Percentiles rank a stretch among this genome's conserved stretches.
Conservation (phyloP, 2,329 filamentous ascomycete genomes). For the Aureobasidium sp. region DNA sequence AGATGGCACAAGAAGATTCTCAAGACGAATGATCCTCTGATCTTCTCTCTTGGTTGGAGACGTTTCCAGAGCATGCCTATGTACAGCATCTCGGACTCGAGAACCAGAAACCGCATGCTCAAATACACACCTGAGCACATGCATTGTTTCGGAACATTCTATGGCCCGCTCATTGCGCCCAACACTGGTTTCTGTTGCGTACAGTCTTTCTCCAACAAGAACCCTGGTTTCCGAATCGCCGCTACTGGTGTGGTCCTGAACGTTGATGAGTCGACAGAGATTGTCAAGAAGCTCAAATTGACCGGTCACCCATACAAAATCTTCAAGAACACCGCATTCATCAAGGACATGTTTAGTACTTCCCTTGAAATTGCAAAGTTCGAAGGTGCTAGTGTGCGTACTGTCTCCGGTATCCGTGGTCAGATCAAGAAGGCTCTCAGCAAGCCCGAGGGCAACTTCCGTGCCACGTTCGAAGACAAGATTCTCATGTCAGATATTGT, state of each 20-base stretch:
- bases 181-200: conserved; percentile 95
- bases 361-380: conserved; percentile 96
- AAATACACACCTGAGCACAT: conserved; percentile 99
- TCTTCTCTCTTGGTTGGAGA: conserved; percentile 94
- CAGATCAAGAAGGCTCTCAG: conserved; percentile 94
- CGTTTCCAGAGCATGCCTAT: conserved; percentile 88
- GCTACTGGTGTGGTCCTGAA: conserved; percentile 89
- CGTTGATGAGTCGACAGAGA: conserved; percentile 92
- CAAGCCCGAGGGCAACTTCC: conserved; percentile 91
- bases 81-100: conserved; percentile 90
- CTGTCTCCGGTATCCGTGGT: conserved; percentile 88
- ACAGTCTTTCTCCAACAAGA: conserved; percentile 77
- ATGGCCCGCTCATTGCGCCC: conserved; percentile 87
- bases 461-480: conserved; percentile 98
- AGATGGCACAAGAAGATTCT: conserved; percentile 99
- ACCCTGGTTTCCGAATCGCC: conserved; percentile 85
- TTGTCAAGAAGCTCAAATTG: conserved; percentile 98
- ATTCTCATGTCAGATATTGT: conserved; percentile 94
- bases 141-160: conserved; percentile 96
- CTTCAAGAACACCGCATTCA: conserved; percentile 98
- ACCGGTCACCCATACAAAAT: conserved; percentile 93
- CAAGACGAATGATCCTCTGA: conserved; percentile 95
- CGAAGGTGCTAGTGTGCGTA: conserved; percentile 90
- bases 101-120: conserved; percentile 91
- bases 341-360: conserved; percentile 96